Percentiles rank a stretch among this genome's conserved stretches.
phyloP scores from a whole-genome alignment of 768 basidiomycete species.

The Phanerochaete sordida region DNA sequence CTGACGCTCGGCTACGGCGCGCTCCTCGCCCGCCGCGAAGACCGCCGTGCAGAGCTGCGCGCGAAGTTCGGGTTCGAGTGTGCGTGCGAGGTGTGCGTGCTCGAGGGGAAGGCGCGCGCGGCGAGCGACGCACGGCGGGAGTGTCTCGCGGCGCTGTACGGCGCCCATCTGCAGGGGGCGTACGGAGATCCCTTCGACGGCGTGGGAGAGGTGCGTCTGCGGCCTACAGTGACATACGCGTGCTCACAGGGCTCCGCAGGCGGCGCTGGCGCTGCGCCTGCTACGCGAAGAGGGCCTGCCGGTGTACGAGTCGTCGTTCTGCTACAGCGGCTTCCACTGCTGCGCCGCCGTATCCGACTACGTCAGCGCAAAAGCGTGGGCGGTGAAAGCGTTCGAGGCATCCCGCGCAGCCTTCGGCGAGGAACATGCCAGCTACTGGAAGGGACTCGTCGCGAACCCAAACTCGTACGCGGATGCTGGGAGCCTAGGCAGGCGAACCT shows the following conservation, averaged over 20 bases:
- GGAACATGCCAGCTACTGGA: not conserved
- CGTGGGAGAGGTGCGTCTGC: conserved; percentile 6
- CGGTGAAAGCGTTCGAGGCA: not conserved
- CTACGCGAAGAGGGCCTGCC: conserved; percentile 24
- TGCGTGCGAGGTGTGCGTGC: conserved; percentile 19
- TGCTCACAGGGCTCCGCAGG: conserved; percentile 10
- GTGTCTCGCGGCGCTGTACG: not conserved
- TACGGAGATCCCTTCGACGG: conserved; percentile 8
- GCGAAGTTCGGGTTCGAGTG: conserved; percentile 22
- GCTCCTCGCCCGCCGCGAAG: conserved; percentile 16
- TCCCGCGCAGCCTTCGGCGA: conserved; percentile 6
- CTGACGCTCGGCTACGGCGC: conserved; percentile 25
- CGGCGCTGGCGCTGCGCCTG: conserved; percentile 20
- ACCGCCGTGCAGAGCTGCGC: conserved; percentile 15
- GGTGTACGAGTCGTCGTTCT: conserved; percentile 24
- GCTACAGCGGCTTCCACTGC: conserved; percentile 27
- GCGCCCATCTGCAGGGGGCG: conserved; percentile 1
- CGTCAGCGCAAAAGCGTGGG: conserved; percentile 9
- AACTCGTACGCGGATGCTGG: not conserved
- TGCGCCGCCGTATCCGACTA: conserved; percentile 18
- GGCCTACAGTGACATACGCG: not conserved
- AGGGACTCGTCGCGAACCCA: not conserved
- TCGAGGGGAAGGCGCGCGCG: conserved; percentile 13
- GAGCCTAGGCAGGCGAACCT: not conserved
- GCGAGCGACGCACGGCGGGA: conserved; percentile 21